Base-by-base conservation (phyloP, 305 asterid genomes). In the Monarda citriodora region DNA sequence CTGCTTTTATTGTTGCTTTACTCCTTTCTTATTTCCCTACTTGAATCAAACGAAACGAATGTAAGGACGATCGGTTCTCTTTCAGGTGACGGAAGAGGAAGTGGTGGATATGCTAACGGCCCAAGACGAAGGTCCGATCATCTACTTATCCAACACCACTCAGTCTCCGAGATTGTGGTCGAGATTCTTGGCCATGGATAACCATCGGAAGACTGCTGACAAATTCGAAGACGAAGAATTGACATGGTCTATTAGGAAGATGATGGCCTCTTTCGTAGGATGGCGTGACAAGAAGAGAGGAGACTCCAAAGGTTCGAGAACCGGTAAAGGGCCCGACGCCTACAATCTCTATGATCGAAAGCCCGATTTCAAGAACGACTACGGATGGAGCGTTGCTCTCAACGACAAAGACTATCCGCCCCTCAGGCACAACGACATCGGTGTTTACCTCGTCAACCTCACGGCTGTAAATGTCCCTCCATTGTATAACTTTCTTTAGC, bases 311-410 rank as follows among this genome's bases (percentile, higher is more conserved):
- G 53, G 53, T 38, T 51, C 65, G 14, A 49, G 20, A 8, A 62
- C 67, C 9, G 66, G 75, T 1, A 73, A 65, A 34, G 85, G 82
- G 1, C 89, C 91, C 0, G 84, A 82, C 6, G 49, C 98, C 12
- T 87, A 76, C 64, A 92, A 92, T 67, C 47, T 92, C 45, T 87
- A 72, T 14, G 77, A 77, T 2, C 58, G 78, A 12, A 74, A 77
- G 48, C 79, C 95, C 18, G 91, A 85, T 56, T 87, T 81, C 76
- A 37, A 69, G 69, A 89, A 92, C 60, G 61, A 87, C 8, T 92
- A 85, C 5, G 97, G 98, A 1, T 87, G 79, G 84, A 92, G 88
- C 79, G 46, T 71, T 47, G 97, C 95, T 0, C 67, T 92, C 59
- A 85, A 80, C 13, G 76, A 82, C 56, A 29, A 71, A 2, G 87